Percentiles rank a stretch among this genome's conserved stretches.
These are phyloP conservation scores for Populus ilicifolia DNA, from an alignment of 345 rosid species.

Conservation along the genomic window DNA sequence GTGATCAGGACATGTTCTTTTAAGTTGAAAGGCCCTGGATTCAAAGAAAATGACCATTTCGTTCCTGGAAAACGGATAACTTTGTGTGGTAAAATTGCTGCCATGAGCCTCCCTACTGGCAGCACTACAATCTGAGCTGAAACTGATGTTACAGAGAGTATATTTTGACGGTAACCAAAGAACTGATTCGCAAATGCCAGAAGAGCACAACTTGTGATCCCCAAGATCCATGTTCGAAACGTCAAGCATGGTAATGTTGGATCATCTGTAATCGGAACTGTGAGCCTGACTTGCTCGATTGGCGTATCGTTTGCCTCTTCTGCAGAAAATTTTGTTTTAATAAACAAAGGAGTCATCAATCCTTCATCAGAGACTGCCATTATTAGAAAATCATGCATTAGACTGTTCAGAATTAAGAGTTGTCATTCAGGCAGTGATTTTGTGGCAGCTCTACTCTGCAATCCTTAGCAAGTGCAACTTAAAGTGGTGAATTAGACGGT, in stretches of 20 bases:
- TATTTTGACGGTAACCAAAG: conserved; percentile 40
- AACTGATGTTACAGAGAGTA: conserved; percentile 34
- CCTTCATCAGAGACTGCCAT: not conserved
- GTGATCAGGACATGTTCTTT: conserved; percentile 58
- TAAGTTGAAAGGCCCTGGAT: conserved; percentile 57
- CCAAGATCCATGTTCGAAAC: conserved; percentile 45
- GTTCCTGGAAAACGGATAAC: conserved; percentile 29
- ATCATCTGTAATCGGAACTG: conserved; percentile 43
- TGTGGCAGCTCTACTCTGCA: not conserved
- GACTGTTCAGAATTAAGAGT: too few relatives aligned
- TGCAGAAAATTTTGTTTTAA: not conserved
- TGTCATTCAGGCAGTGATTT: not conserved
- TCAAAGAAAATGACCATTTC: conserved; percentile 40
- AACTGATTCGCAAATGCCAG: conserved; percentile 45
- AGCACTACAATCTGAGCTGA: conserved; percentile 42
- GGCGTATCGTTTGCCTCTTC: conserved; percentile 12
- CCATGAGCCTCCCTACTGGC: conserved; percentile 40
- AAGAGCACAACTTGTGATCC: conserved; percentile 31
- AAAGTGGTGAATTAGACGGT: not conserved
- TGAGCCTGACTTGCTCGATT: conserved; percentile 44
- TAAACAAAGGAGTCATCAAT: not conserved
- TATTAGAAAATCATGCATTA: not conserved
- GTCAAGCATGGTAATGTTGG: conserved; percentile 47
- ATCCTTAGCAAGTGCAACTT: not conserved
- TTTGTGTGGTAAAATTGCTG: conserved; percentile 33